phyloP scores from a whole-genome alignment of 768 basidiomycete genomes.

The Suillus subluteus region DNA sequence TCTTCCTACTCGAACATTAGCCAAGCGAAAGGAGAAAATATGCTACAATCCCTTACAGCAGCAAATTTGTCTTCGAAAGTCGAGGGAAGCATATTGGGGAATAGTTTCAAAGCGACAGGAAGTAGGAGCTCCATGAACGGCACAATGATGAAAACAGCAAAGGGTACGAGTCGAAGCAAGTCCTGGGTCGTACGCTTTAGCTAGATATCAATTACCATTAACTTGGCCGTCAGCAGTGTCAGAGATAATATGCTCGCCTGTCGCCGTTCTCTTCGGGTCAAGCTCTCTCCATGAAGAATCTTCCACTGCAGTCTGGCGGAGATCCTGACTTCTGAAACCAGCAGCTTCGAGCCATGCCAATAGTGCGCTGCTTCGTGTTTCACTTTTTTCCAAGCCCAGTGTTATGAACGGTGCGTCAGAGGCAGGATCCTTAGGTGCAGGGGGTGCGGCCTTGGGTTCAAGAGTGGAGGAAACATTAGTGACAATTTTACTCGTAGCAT shows the following conservation, averaged over 20 bases:
- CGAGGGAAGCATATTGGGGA: slow-evolving; percentile 98
- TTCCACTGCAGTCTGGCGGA: slow-evolving; percentile 88
- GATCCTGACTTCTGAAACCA: slow-evolving; percentile 94
- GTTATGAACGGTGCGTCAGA: slow-evolving; percentile 50
- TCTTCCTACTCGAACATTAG: slow-evolving; percentile 68
- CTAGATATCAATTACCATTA: slow-evolving; percentile 41
- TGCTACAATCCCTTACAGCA: slow-evolving; percentile 55
- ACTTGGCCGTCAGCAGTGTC: slow-evolving; percentile 7
- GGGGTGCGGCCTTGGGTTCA: slow-evolving; percentile 54
- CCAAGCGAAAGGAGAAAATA: background rate
- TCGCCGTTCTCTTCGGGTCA: slow-evolving; percentile 92
- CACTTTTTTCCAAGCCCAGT: slow-evolving; percentile 86
- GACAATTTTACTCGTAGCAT: background rate
- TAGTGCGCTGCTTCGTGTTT: slow-evolving; percentile 97
- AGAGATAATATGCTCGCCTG: slow-evolving; percentile 57
- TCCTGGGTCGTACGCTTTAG: slow-evolving; percentile 93
- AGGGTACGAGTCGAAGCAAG: slow-evolving; percentile 89
- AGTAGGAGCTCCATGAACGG: slow-evolving; percentile 99
- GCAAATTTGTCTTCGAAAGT: slow-evolving; percentile 98
- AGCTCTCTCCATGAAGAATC: slow-evolving; percentile 84
- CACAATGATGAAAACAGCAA: slow-evolving; percentile 91
- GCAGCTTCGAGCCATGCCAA: slow-evolving; percentile 93
- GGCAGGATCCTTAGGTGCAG: slow-evolving; percentile 46
- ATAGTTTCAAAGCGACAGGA: slow-evolving; percentile 93
- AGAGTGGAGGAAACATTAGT: slow-evolving; percentile 24